Conservation (phyloP, 2,329 filamentous ascomycete species). For the Pseudonectria buxi region DNA sequence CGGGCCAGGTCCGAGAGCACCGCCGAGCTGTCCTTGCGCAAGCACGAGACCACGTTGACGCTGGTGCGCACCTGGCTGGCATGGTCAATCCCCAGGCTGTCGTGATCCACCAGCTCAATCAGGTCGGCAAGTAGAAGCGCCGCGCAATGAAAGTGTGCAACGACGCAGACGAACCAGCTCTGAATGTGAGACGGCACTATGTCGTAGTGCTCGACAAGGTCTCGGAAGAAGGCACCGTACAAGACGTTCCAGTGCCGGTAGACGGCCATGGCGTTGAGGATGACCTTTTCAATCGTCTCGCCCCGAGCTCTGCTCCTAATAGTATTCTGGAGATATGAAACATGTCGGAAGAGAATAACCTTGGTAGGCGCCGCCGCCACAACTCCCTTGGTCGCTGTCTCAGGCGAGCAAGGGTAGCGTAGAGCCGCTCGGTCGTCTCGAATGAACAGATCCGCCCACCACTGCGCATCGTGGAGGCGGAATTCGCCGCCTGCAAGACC, state of each 20-base stretch:
- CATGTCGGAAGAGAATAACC: slow-evolving; percentile 50
- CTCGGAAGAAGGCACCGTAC: slow-evolving; percentile 45
- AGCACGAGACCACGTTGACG: slow-evolving; percentile 29
- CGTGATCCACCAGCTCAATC: slow-evolving; percentile 43
- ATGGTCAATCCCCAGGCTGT: slow-evolving; percentile 19
- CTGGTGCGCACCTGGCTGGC: slow-evolving; percentile 20
- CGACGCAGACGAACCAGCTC: slow-evolving; percentile 53
- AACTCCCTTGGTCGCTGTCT: slow-evolving; percentile 42
- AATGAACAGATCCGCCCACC: slow-evolving; percentile 29
- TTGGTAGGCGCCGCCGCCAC: slow-evolving; percentile 51
- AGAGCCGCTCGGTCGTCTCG: slow-evolving; percentile 20
- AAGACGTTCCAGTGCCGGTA: slow-evolving; percentile 49
- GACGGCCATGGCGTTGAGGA: slow-evolving; percentile 41
- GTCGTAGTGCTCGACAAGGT: slow-evolving; percentile 44
- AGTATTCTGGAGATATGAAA: slow-evolving; percentile 48
- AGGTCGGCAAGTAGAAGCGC: slow-evolving; percentile 48
- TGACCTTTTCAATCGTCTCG: slow-evolving; percentile 39
- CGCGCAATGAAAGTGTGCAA: slow-evolving; percentile 52
- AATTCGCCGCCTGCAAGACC: slow-evolving; percentile 14
- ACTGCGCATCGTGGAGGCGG: slow-evolving; percentile 23
- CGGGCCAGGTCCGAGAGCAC: slow-evolving; percentile 43
- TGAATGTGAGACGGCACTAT: slow-evolving; percentile 45
- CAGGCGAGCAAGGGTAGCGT: slow-evolving; percentile 49
- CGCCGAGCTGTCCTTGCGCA: slow-evolving; percentile 37
- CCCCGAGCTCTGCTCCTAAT: slow-evolving; percentile 32